phyloP scores from a whole-genome alignment of 495 filamentous ascomycete genomes.

The Amphirosellinia nigrospora region DNA sequence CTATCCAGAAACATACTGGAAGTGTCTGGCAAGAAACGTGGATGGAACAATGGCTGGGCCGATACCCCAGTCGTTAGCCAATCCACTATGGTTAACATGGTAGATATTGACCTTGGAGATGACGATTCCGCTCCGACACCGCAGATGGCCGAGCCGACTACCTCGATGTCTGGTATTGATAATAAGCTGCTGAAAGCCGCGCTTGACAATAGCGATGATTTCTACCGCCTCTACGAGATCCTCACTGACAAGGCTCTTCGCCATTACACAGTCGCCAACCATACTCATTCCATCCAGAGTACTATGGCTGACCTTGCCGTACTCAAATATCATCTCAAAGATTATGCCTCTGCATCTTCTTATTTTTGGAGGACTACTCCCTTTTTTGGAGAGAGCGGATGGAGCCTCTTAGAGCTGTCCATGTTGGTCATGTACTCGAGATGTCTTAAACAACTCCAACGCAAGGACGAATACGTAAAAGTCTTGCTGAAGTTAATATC shows the following conservation, averaged over 20 bases:
- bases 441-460: slow-evolving; percentile 78
- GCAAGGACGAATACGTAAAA: slow-evolving; percentile 79
- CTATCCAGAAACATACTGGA: slow-evolving; percentile 80
- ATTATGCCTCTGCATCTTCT: slow-evolving; percentile 74
- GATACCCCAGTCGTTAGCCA: slow-evolving; percentile 65
- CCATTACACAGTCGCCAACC: slow-evolving; percentile 76
- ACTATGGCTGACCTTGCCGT: slow-evolving; percentile 86
- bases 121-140: slow-evolving; percentile 26
- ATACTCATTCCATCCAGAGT: slow-evolving; percentile 74
- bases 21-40: slow-evolving; percentile 70
- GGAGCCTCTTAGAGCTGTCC: slow-evolving; percentile 78
- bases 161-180: slow-evolving; percentile 53
- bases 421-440: slow-evolving; percentile 86
- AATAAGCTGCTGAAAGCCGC: slow-evolving; percentile 58
- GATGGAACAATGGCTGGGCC: slow-evolving; percentile 81
- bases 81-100: slow-evolving; percentile 55
- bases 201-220: slow-evolving; percentile 53
- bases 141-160: slow-evolving; percentile 25
- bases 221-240: slow-evolving; percentile 71
- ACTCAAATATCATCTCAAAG: slow-evolving; percentile 74
- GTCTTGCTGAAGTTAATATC: slow-evolving; percentile 75
- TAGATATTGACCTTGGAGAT: slow-evolving; percentile 61
- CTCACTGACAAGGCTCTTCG: slow-evolving; percentile 73
- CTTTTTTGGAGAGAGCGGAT: slow-evolving; percentile 80
- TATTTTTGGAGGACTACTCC: slow-evolving; percentile 84